These are phyloP conservation scores for Boletus huronensis DNA, from an alignment of 768 basidiomycete species.

Conservation along the genomic window DNA sequence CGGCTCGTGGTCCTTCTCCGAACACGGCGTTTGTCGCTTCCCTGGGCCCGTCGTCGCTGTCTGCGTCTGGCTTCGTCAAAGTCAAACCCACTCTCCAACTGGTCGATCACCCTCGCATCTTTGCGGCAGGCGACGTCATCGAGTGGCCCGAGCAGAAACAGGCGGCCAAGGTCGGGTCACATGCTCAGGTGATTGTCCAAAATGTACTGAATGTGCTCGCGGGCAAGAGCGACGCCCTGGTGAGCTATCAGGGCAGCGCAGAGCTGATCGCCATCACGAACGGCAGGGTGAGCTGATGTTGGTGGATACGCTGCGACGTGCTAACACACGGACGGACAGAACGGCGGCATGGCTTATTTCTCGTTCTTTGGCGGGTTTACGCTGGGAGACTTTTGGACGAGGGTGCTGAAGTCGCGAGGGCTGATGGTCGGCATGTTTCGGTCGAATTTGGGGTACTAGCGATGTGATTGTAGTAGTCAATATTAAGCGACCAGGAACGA, in stretches of 20 bases:
- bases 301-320: neutral
- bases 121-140: slow-evolving; percentile 64
- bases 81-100: slow-evolving; percentile 59
- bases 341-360: slow-evolving; percentile 39
- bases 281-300: slow-evolving; percentile 43
- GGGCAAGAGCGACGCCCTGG: slow-evolving; percentile 32
- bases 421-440: slow-evolving; percentile 28
- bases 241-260: slow-evolving; percentile 44
- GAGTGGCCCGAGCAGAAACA: slow-evolving; percentile 66
- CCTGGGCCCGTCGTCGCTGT: slow-evolving; percentile 37
- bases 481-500: slow-evolving; percentile 6
- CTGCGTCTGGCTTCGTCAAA: slow-evolving; percentile 43
- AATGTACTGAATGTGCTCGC: slow-evolving; percentile 48
- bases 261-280: slow-evolving; percentile 55
- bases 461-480: neutral
- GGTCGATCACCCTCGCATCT: slow-evolving; percentile 47
- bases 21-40: slow-evolving; percentile 53
- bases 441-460: slow-evolving; percentile 28
- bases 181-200: slow-evolving; percentile 42
- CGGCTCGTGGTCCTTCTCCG: slow-evolving; percentile 37
- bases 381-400: slow-evolving; percentile 42
- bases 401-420: slow-evolving; percentile 38
- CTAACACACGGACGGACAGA: slow-evolving; percentile 26
- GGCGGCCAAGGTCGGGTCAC: slow-evolving; percentile 42
- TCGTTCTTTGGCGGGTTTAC: slow-evolving; percentile 43